phyloP scores from a whole-genome alignment of 1,284 basidiomycete genomes.

The Ceratobasidium sp. region DNA sequence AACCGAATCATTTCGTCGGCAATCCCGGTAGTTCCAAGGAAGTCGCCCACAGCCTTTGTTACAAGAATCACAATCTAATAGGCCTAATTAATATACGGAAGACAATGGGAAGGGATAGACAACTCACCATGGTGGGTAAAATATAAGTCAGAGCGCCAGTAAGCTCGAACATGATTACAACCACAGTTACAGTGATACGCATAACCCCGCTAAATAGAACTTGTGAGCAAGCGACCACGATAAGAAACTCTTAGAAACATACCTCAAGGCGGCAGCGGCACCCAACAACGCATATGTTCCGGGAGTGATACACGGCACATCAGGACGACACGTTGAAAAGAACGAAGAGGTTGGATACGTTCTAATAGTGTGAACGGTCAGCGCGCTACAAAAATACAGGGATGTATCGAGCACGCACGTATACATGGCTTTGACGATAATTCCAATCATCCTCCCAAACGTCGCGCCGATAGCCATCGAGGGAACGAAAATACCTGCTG shows the following conservation, averaged over 20 bases:
- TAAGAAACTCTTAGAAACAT: slow-evolving; percentile 47
- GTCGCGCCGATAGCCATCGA: slow-evolving; percentile 75
- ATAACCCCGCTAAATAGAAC: slow-evolving; percentile 85
- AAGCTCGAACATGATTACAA: slow-evolving; percentile 98
- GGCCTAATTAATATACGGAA: slow-evolving; percentile 25
- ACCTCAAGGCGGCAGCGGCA: slow-evolving; percentile 92
- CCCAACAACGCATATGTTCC: slow-evolving; percentile 93
- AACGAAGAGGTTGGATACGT: slow-evolving; percentile 69
- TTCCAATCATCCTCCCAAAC: slow-evolving; percentile 89
- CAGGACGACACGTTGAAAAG: slow-evolving; percentile 72
- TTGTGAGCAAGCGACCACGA: slow-evolving; percentile 43
- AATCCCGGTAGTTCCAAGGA: slow-evolving; percentile 91
- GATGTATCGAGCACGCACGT: slow-evolving; percentile 59
- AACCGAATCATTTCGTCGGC: slow-evolving; percentile 98
- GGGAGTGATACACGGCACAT: slow-evolving; percentile 78
- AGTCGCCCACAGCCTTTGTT: slow-evolving; percentile 97
- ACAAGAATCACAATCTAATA: slow-evolving; percentile 91
- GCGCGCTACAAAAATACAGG: neutral
- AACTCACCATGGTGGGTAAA: slow-evolving; percentile 92
- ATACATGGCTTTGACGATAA: slow-evolving; percentile 83
- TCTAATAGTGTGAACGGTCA: slow-evolving; percentile 57
- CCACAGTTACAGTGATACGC: slow-evolving; percentile 90
- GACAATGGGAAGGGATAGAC: neutral
- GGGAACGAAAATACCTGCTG: slow-evolving; percentile 97
- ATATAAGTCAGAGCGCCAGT: slow-evolving; percentile 98